Evolutionary conservation across 176 grass and related monocot genomes (phyloP).

Genomic region (Sorghum bicolor): Sorghum_bicolor_NCBIv3 NC_012875.2:464501-465000

Average conservation of each 20-base stretch:
- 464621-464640: not conserved
- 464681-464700: not conserved
- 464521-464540: conserved; percentile 12
- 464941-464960: too few species aligned
- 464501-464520: not conserved
- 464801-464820: too few species aligned
- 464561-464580: not conserved
- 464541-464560: conserved; percentile 14
- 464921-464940: not conserved
- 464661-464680: not conserved
- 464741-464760: not conserved
- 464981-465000: too few species aligned
- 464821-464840: not conserved
- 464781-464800: not conserved
- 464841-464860: not conserved
- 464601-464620: conserved; percentile 8
- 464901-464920: not conserved
- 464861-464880: not conserved
- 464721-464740: not conserved
- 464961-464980: too few species aligned
- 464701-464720: not conserved
- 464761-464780: not conserved
- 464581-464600: conserved; percentile 23
- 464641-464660: not conserved
- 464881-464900: not conserved